Base-by-base conservation (phyloP, 2,329 filamentous ascomycete genomes). In the Aaosphaeria pasadenensis region DNA sequence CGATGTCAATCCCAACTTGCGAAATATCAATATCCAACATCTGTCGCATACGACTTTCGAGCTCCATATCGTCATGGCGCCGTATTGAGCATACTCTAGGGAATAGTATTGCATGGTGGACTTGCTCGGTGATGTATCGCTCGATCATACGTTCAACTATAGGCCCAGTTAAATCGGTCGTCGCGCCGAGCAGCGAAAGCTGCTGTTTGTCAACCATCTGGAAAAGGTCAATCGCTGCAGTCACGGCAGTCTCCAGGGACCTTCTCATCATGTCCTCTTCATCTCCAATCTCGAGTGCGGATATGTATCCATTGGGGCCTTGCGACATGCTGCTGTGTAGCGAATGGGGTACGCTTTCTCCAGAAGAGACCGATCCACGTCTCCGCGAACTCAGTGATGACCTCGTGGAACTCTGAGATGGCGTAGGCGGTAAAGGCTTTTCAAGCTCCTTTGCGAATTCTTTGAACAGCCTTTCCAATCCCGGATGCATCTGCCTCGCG, bases 151-250 rank as follows among this genome's bases (percentile, higher is more conserved):
- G 85, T 72, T 99, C 95, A 1, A 99, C 91, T 6, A 95, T 75
- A 1, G 91, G 89, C 0, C 94, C 92, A 0, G 94, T 97, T 44
- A 99, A 74, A 64, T 96, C 91, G 2, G 95, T 99, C 1, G 91
- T 96, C 4, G 91, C 89, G 13, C 91, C 94, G 4, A 99, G 78
- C 33, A 95, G 79, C 3, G 92, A 96, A 30, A 99, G 76, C 62
- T 97, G 94, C 61, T 95, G 89, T 68, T 96, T 96, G 67, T 99
- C 94, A 5, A 99, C 92, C 50, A 86, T 85, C 62, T 97, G 92
- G 57, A 99, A 99, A 1, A 97, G 79, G 62, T 99, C 94, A 56
- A 99, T 97, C 0, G 91, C 94, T 7, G 88, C 83, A 7, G 90
- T 96, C 7, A 99, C 89, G 1, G 92, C 91, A 1, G 89, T 95